phyloP scores from a whole-genome alignment of 225 moss, liverwort and hornwort species.

The Polytrichum formosum region DNA sequence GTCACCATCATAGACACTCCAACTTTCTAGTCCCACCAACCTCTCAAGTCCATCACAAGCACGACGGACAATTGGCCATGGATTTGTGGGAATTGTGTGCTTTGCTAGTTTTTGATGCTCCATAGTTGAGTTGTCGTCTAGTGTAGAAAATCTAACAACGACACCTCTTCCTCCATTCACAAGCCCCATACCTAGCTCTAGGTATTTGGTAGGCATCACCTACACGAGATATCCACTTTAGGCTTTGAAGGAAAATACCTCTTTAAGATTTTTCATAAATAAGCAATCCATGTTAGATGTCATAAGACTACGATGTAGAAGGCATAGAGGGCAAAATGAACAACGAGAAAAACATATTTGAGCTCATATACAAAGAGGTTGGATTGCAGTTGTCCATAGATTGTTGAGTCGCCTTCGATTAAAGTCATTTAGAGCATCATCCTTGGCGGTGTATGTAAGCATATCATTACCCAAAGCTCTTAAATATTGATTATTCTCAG shows the following conservation, averaged over 20 bases:
- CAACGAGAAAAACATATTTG: conserved; percentile 42
- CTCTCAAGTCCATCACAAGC: conserved; percentile 64
- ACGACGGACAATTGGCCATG: conserved; percentile 82
- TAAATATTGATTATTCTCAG: conserved; percentile 76
- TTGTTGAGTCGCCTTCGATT: conserved; percentile 60
- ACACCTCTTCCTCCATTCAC: conserved; percentile 93
- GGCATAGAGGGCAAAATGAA: neutral
- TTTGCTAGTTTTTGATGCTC: conserved; percentile 37
- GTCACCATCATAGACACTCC: conserved; percentile 73
- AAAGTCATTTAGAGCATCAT: conserved; percentile 60
- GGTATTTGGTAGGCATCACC: conserved; percentile 89
- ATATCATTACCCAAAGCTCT: conserved; percentile 50
- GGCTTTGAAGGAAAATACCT: neutral
- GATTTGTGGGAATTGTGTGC: conserved; percentile 47
- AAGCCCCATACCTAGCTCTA: conserved; percentile 66
- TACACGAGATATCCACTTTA: conserved; percentile 18
- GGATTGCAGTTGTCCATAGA: conserved; percentile 52
- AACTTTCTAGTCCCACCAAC: conserved; percentile 72
- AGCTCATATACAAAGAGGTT: conserved; percentile 73
- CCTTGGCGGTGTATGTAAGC: conserved; percentile 62
- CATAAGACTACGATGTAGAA: neutral
- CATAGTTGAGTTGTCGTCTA: conserved; percentile 49
- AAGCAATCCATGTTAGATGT: neutral
- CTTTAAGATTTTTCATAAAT: neutral
- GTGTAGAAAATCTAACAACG: conserved; percentile 68